These are phyloP conservation scores for Trypanosoma avium DNA, from an alignment of 208 protist species.

Conservation along the genomic window DNA sequence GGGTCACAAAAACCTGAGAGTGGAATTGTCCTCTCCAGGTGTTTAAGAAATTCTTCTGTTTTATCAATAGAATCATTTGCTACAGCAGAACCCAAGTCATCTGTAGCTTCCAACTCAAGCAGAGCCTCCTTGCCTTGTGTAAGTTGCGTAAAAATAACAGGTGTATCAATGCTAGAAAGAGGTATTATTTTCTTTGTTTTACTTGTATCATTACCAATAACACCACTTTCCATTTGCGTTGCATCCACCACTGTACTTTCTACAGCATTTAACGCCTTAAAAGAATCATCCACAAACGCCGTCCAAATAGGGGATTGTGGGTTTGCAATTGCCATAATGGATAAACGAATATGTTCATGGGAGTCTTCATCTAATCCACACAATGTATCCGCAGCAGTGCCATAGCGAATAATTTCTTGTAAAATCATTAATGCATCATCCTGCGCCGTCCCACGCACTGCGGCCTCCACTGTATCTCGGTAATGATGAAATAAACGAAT, in stretches of 20 bases:
- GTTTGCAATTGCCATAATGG: slow-evolving; percentile 48
- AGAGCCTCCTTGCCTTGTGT: slow-evolving; percentile 48
- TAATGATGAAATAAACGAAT: slow-evolving; percentile 49
- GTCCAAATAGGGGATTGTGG: slow-evolving; percentile 47
- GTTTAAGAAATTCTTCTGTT: slow-evolving; percentile 60
- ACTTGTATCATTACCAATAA: neutral
- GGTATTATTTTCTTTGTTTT: slow-evolving; percentile 6
- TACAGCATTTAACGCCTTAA: slow-evolving; percentile 38
- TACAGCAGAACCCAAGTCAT: slow-evolving; percentile 33
- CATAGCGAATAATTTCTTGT: slow-evolving; percentile 74
- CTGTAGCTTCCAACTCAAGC: slow-evolving; percentile 51
- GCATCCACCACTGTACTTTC: slow-evolving; percentile 22
- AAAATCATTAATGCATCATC: slow-evolving; percentile 71
- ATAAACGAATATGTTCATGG: slow-evolving; percentile 89
- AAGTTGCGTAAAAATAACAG: slow-evolving; percentile 82
- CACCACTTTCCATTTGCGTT: no score
- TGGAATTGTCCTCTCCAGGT: slow-evolving; percentile 88
- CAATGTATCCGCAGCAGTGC: slow-evolving; percentile 35
- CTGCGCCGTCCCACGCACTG: slow-evolving; percentile 38
- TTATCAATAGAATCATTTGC: slow-evolving; percentile 42
- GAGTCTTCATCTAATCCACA: slow-evolving; percentile 79
- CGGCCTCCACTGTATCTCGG: slow-evolving; percentile 24
- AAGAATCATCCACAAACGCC: slow-evolving; percentile 77
- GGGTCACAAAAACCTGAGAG: slow-evolving; percentile 97
- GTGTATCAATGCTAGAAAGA: slow-evolving; percentile 60